These are phyloP conservation scores for Fusarium tupiense DNA, from an alignment of 2,329 filamentous ascomycete genomes.

Conservation along the genomic window DNA sequence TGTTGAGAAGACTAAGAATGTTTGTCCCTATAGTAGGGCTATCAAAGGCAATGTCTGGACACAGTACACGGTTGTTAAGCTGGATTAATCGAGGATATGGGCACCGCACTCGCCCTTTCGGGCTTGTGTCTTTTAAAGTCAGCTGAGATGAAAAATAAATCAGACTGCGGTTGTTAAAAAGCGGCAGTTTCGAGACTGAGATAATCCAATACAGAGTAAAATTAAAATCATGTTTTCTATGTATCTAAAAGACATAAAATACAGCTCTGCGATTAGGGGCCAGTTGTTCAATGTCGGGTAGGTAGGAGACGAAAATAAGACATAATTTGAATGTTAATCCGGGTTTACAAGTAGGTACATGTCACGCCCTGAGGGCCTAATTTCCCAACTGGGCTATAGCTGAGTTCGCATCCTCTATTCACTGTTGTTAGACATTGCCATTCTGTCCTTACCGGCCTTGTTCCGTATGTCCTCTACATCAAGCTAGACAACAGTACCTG, in stretches of 20 bases:
- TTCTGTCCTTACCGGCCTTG: accelerated
- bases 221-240: accelerated
- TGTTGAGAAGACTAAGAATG: neutral
- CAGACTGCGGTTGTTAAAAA: neutral
- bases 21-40: constrained; percentile 16
- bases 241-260: neutral
- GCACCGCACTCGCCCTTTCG: accelerated
- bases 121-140: neutral
- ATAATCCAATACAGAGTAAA: accelerated
- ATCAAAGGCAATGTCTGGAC: constrained; percentile 1
- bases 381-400: neutral
- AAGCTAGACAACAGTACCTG: too few species aligned
- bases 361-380: neutral
- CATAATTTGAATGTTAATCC: accelerated
- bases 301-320: neutral
- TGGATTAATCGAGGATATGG: neutral
- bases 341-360: neutral
- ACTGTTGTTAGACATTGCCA: accelerated
- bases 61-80: neutral
- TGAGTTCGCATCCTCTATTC: neutral
- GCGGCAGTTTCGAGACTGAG: accelerated
- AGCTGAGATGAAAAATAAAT: too few species aligned
- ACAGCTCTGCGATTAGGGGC: neutral
- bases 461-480: too few species aligned
- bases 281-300: accelerated